Percentiles rank a stretch among this genome's conserved stretches.
Conservation (phyloP, 2,329 filamentous ascomycete genomes). For the Epicoccum sorghinum region DNA sequence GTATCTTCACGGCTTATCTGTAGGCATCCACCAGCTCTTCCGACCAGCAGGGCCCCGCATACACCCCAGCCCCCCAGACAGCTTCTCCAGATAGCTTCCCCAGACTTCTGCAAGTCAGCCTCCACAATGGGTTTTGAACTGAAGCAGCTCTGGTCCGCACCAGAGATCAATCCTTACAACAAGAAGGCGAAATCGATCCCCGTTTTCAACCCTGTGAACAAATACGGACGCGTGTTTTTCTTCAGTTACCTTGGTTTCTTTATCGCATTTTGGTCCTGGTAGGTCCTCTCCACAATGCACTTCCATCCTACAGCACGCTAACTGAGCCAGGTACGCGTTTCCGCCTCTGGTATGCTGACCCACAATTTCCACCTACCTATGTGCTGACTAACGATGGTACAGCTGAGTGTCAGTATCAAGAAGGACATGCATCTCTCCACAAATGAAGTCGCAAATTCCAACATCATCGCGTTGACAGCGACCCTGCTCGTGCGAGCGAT, state of each 20-base stretch:
- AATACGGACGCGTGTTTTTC: conserved; percentile 87
- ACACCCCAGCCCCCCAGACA: conserved; percentile 16
- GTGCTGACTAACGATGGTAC: conserved; percentile 50
- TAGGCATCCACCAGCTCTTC: conserved; percentile 19
- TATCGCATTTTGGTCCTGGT: conserved; percentile 85
- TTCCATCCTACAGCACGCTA: conserved; percentile 21
- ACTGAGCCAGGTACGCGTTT: conserved; percentile 74
- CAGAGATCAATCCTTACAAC: conserved; percentile 83
- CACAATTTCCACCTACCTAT: conserved; percentile 8
- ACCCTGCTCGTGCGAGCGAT: conserved; percentile 75
- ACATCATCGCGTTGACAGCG: conserved; percentile 75
- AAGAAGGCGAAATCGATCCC: conserved; percentile 82
- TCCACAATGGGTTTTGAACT: conserved; percentile 43
- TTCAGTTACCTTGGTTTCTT: conserved; percentile 89
- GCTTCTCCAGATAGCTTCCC: not conserved
- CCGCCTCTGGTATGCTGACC: conserved; percentile 70
- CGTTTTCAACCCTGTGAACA: conserved; percentile 75
- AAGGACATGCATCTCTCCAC: conserved; percentile 75
- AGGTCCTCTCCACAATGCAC: conserved; percentile 27
- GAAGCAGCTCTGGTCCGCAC: conserved; percentile 54
- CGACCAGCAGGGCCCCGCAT: conserved; percentile 15
- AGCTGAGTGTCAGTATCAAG: conserved; percentile 68
- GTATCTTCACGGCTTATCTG: conserved; percentile 23
- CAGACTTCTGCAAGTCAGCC: conserved; percentile 7
- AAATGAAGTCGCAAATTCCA: conserved; percentile 81